Percentiles rank a stretch among this genome's conserved stretches.
Conservation (phyloP, 2,329 filamentous ascomycete species). For the Coniochaeta prunicola region DNA sequence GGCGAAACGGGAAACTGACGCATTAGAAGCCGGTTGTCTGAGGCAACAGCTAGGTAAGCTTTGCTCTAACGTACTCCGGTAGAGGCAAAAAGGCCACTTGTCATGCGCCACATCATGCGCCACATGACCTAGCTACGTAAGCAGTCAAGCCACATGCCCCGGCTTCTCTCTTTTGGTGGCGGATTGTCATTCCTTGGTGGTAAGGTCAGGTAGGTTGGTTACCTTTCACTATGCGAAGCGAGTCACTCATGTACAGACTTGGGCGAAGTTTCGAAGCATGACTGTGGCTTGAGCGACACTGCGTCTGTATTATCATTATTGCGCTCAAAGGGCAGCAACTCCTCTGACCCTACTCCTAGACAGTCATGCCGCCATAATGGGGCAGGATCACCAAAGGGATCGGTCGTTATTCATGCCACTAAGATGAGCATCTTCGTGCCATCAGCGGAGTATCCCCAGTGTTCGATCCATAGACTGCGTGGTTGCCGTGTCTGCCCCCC, state of each 20-base stretch:
- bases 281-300: background rate
- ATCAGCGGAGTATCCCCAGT: background rate
- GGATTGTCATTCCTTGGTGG: no score
- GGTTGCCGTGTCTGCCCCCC: background rate
- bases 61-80: no score
- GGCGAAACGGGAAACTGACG: background rate
- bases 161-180: background rate
- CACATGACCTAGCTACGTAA: background rate
- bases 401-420: no score
- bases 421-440: background rate
- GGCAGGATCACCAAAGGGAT: no score
- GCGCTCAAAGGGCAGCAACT: background rate
- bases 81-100: background rate
- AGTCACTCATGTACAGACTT: background rate
- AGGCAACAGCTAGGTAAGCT: constrained; percentile 2
- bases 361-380: no score
- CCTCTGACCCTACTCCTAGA: background rate
- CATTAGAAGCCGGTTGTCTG: background rate
- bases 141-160: background rate
- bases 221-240: no score
- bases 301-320: background rate
- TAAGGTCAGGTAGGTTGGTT: no score
- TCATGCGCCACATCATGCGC: background rate
- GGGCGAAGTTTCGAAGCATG: background rate
- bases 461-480: background rate